Evolutionary conservation across 169 alveolate species (phyloP).

Genomic region (Plasmodium malariae): DNA sequence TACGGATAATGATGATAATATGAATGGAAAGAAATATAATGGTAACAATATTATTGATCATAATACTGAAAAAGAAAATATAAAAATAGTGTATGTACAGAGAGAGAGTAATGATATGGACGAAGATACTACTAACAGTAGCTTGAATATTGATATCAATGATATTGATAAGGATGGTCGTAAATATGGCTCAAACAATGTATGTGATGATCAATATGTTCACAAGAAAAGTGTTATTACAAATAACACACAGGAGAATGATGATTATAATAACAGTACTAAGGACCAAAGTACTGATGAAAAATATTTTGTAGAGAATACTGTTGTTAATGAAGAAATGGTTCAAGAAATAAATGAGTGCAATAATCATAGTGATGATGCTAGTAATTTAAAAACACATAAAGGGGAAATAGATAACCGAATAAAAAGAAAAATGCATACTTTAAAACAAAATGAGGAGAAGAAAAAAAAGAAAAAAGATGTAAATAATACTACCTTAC

Average conservation of each 20-base stretch:
- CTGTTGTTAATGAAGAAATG: not conserved
- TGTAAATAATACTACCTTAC: slow-evolving; percentile 2
- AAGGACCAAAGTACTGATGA: not conserved
- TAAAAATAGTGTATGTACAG: not conserved
- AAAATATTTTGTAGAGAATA: not conserved
- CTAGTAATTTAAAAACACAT: slow-evolving; percentile 5
- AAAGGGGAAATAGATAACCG: slow-evolving; percentile 23
- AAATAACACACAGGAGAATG: not conserved
- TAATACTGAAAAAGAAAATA: not conserved
- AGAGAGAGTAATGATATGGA: not conserved
- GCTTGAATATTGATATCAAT: not conserved
- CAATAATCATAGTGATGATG: not conserved
- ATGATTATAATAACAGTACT: not conserved
- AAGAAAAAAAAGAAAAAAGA: slow-evolving; percentile 29
- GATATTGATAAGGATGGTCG: not conserved
- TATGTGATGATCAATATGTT: too few relatives aligned
- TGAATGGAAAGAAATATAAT: too few relatives aligned
- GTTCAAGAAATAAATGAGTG: slow-evolving; percentile 6
- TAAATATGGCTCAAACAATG: too few relatives aligned
- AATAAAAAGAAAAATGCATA: slow-evolving; percentile 21
- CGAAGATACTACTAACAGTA: not conserved
- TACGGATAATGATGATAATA: not conserved
- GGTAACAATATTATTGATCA: not conserved
- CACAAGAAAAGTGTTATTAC: too few relatives aligned
- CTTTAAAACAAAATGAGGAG: slow-evolving; percentile 23